These are phyloP conservation scores for Carex littledalei DNA, from an alignment of 176 grass and related monocot species.

Conservation along the genomic window DNA sequence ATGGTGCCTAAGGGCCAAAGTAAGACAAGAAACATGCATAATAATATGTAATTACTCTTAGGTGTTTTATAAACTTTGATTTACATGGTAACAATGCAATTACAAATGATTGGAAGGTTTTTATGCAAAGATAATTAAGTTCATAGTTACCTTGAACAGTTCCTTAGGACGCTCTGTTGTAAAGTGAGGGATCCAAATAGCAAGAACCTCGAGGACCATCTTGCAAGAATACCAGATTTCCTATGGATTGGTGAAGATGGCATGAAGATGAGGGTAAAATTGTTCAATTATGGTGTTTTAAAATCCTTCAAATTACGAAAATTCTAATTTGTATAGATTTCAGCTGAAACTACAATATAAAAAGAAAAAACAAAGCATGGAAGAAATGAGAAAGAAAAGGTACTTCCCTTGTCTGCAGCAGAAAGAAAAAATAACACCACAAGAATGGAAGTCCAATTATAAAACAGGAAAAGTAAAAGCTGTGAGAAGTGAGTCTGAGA, in stretches of 20 bases:
- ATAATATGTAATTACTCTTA: background rate
- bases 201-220: slow-evolving; percentile 50
- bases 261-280: slow-evolving; percentile 79
- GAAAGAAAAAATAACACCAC: background rate
- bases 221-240: slow-evolving; percentile 59
- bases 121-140: background rate
- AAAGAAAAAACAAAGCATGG: background rate
- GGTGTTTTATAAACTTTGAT: background rate
- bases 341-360: background rate
- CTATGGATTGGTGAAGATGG: slow-evolving; percentile 83
- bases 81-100: background rate
- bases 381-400: background rate
- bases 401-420: background rate
- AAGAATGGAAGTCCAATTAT: background rate
- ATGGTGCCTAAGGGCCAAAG: background rate
- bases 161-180: slow-evolving; percentile 50
- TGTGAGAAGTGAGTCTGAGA: background rate
- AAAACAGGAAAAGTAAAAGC: background rate
- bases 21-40: background rate
- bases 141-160: slow-evolving; percentile 25
- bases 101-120: background rate
- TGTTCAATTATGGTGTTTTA: background rate
- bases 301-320: background rate
- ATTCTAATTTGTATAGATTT: background rate
- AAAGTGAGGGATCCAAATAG: slow-evolving; percentile 46